Base-by-base conservation (phyloP, 495 filamentous ascomycete genomes). In the Xanthoparmelia taractica region DNA sequence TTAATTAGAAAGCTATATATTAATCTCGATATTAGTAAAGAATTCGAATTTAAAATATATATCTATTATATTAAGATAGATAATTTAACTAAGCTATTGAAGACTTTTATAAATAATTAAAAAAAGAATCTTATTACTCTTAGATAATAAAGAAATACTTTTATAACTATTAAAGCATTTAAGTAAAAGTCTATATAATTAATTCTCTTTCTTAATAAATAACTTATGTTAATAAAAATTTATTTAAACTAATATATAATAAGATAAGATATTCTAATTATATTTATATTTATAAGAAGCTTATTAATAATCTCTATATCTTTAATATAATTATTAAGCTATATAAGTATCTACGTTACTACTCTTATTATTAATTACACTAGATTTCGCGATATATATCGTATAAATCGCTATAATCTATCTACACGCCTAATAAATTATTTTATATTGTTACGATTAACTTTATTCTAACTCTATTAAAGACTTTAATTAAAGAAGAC, bases 391-490 rank as follows among this genome's bases (percentile, higher is more conserved):
- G 7, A 25, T 23, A 59, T 43, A 47, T 5, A 18, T 23, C 18
- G 1, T 64, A 50, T 64, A 40, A 25, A 37, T 50, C n/a, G 5
- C 8, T 47, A 43, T 43, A 59, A 15, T 18, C 20, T 1, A 62
- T 62, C 34, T 38, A 11, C 1, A 34, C 13, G 4, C n/a, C 7
- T 0, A 25, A 11, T 8, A 29, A n/a, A 12, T 29, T 5, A 4
- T 63, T 63, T 47, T 29, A 62, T 43, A 62, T 8, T 4, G 27
- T 62, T 25, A 56, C 23, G 1, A 62, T 62, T 20, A 8, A 63
- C 2, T 63, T 54, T 20, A 63, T 63, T 1, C 27, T 63, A 15
- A 20, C 27, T 0, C 6, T 63, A 41, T 31, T 6, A 20, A 20
- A 45, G 0, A 58, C 17, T 17, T 0, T n/a, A 0, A 4, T 57